Evolutionary conservation across 1,284 basidiomycete genomes (phyloP).

Genomic region (Austroboletus niveus): DNA sequence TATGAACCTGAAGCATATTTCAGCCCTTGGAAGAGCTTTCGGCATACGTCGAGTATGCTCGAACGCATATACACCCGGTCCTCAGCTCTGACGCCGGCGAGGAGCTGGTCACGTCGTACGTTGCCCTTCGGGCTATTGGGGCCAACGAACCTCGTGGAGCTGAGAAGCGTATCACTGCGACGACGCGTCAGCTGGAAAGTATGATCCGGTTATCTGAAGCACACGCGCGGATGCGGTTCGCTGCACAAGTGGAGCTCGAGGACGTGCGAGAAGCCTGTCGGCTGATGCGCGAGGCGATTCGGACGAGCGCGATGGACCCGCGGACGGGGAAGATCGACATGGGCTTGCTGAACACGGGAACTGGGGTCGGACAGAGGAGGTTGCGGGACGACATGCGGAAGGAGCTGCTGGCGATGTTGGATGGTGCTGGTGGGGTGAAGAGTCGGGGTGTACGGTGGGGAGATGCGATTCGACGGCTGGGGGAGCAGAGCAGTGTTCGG

Average conservation of each 20-base stretch:
- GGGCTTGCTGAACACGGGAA: conserved; percentile 93
- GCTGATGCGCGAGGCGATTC: conserved; percentile 93
- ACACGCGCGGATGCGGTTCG: conserved; percentile 94
- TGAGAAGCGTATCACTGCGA: conserved; percentile 96
- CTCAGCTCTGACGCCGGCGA: conserved; percentile 85
- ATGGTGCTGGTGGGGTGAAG: conserved; percentile 47
- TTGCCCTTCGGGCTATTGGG: conserved; percentile 91
- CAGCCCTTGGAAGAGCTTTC: conserved; percentile 89
- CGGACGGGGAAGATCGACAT: conserved; percentile 95
- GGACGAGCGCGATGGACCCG: conserved; percentile 93
- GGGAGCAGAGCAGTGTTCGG: conserved; percentile 76
- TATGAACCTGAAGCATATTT: not conserved
- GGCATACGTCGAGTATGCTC: conserved; percentile 92
- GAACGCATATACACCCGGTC: conserved; percentile 86
- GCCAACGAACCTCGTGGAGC: conserved; percentile 77
- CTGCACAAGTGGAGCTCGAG: conserved; percentile 75
- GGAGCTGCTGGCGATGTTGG: conserved; percentile 71
- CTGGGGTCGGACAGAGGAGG: conserved; percentile 80
- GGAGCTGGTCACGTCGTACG: conserved; percentile 87
- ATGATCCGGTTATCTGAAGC: conserved; percentile 98
- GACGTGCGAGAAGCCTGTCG: conserved; percentile 92
- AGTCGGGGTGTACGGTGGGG: conserved; percentile 76
- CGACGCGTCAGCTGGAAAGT: conserved; percentile 94
- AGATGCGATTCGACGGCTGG: conserved; percentile 72
- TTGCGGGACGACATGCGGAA: conserved; percentile 82